These are phyloP conservation scores for Plenodomus lindquistii DNA, from an alignment of 2,329 filamentous ascomycete genomes.

Conservation along the genomic window DNA sequence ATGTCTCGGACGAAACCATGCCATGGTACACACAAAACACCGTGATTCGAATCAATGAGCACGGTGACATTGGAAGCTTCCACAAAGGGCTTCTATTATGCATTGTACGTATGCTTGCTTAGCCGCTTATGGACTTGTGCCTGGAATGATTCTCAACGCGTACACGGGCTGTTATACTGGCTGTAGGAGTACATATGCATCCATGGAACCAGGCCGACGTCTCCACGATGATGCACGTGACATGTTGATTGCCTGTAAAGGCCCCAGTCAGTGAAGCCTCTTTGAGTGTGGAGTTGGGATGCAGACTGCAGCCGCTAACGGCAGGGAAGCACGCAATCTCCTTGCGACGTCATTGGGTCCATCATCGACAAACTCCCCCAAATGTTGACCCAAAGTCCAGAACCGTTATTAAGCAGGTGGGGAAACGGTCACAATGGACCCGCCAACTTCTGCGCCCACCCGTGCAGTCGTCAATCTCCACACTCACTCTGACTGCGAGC, in stretches of 20 bases:
- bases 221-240: too few relatives aligned
- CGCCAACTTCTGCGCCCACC: constrained; percentile 7
- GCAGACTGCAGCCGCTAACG: background rate
- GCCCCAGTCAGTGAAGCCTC: too few relatives aligned
- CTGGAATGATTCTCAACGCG: too few relatives aligned
- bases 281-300: too few relatives aligned
- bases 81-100: too few relatives aligned
- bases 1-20: background rate
- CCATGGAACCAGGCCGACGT: too few relatives aligned
- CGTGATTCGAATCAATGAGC: background rate
- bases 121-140: too few relatives aligned
- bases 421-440: constrained; percentile 22
- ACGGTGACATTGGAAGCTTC: too few relatives aligned
- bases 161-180: too few relatives aligned
- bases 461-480: constrained; percentile 8
- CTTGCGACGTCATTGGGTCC: constrained; percentile 29
- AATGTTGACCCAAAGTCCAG: constrained; percentile 12
- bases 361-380: constrained; percentile 10
- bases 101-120: too few relatives aligned
- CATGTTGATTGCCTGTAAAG: too few relatives aligned
- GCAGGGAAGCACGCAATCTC: constrained; percentile 29
- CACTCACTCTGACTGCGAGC: constrained; percentile 1
- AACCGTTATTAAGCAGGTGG: constrained; percentile 17
- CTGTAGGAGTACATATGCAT: too few relatives aligned
- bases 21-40: background rate